Percentiles rank a stretch among this genome's conserved stretches.
phyloP scores from a whole-genome alignment of 2,329 filamentous ascomycete genomes.

The Catunica adiposa region DNA sequence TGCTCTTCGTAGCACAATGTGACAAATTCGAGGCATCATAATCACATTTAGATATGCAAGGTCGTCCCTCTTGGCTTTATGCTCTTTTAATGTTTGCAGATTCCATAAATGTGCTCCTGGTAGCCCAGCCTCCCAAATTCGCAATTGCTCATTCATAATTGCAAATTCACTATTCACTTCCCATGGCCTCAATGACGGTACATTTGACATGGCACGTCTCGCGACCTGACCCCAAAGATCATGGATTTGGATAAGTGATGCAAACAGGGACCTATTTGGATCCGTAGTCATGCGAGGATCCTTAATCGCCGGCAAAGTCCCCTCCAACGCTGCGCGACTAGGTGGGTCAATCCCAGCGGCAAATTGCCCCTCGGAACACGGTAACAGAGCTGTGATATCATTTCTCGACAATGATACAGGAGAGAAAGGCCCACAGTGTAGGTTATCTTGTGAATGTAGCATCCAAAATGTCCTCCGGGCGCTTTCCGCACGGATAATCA shows the following conservation, averaged over 20 bases:
- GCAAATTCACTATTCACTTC: conserved; percentile 32
- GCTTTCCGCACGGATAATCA: conserved; percentile 36
- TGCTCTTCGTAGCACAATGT: conserved; percentile 38
- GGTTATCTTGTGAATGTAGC: conserved; percentile 41
- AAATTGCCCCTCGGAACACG: conserved; percentile 37
- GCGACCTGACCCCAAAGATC: conserved; percentile 37
- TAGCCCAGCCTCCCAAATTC: conserved; percentile 32
- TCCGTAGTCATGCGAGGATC: conserved; percentile 29
- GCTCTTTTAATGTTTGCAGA: conserved; percentile 25
- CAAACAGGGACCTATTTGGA: conserved; percentile 34
- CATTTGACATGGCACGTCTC: background rate
- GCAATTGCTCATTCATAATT: conserved; percentile 26
- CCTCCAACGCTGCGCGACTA: conserved; percentile 36
- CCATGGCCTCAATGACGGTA: conserved; percentile 22
- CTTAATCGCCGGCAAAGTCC: conserved; percentile 32
- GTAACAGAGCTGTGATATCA: conserved; percentile 38
- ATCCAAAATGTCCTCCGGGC: conserved; percentile 43
- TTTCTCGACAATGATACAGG: conserved; percentile 34
- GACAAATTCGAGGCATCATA: conserved; percentile 38
- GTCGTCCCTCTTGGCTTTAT: conserved; percentile 33
- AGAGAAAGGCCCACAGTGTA: conserved; percentile 35
- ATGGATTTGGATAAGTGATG: conserved; percentile 37
- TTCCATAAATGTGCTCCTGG: conserved; percentile 34
- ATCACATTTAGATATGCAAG: conserved; percentile 38
- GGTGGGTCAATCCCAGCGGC: conserved; percentile 29